Percentiles rank a stretch among this genome's conserved stretches.
Evolutionary conservation across 345 rosid genomes (phyloP).

Genomic region (Draba incana): DNA sequence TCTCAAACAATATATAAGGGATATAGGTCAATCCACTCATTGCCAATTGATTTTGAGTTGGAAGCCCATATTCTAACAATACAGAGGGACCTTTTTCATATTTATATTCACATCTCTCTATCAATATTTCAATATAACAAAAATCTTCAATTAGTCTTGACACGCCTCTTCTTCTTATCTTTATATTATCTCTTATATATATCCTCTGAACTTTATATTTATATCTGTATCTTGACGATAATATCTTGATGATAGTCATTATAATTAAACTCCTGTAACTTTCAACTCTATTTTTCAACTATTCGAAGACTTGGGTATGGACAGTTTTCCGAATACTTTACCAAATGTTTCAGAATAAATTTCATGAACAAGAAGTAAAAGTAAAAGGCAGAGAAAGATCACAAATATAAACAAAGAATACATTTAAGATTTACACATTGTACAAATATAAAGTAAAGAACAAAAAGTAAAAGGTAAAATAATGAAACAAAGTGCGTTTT

Average conservation of each 20-base stretch:
- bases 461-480: constrained; percentile 15
- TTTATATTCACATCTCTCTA: constrained; percentile 25
- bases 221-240: neutral
- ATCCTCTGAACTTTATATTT: constrained; percentile 5
- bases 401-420: constrained; percentile 3
- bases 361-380: constrained; percentile 16
- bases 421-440: constrained; percentile 18
- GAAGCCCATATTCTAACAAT: too few species aligned
- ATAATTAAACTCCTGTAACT: constrained; percentile 1
- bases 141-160: constrained; percentile 14
- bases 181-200: neutral
- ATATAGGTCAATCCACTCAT: too few species aligned
- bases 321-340: neutral
- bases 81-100: constrained; percentile 21
- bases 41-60: too few species aligned
- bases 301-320: neutral
- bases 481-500: constrained; percentile 29
- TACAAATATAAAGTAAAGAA: constrained; percentile 8
- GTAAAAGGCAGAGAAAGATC: constrained; percentile 16
- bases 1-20: too few species aligned
- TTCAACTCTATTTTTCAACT: neutral
- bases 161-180: constrained; percentile 37
- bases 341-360: constrained; percentile 10
- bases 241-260: too few species aligned
- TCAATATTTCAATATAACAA: constrained; percentile 25